Conservation (phyloP, 495 filamentous ascomycete genomes). For the Penicillium coprophilum region DNA sequence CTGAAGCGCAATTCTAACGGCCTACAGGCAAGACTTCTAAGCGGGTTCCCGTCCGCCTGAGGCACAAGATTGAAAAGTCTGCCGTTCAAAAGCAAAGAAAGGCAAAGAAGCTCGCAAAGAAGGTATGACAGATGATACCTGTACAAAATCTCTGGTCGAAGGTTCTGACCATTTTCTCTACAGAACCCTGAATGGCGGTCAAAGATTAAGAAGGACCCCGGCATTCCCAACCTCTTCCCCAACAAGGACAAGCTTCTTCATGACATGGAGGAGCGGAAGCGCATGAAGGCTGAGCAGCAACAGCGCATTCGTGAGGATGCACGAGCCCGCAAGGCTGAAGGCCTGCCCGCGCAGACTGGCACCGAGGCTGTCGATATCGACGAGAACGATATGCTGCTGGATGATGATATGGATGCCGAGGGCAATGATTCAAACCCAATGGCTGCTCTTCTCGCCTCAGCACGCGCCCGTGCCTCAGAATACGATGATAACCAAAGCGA, state of each 20-base stretch:
- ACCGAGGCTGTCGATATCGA: constrained; percentile 42
- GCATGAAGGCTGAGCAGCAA: constrained; percentile 76
- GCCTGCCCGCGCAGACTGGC: constrained; percentile 31
- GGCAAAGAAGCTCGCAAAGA: constrained; percentile 80
- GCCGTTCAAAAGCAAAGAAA: constrained; percentile 89
- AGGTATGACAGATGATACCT: constrained; percentile 41
- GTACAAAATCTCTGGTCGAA: background rate
- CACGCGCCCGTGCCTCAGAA: constrained; percentile 77
- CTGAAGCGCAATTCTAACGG: constrained; percentile 15
- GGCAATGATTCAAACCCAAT: constrained; percentile 77
- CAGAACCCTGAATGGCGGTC: constrained; percentile 93
- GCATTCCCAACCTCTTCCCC: constrained; percentile 95
- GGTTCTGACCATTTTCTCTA: constrained; percentile 15
- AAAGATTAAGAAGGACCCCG: constrained; percentile 92
- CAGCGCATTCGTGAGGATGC: constrained; percentile 66
- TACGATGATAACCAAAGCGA: constrained; percentile 66
- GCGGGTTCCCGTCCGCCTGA: constrained; percentile 79
- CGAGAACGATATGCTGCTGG: constrained; percentile 48
- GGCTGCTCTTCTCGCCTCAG: constrained; percentile 90
- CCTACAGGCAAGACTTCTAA: constrained; percentile 86
- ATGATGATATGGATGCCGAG: constrained; percentile 54
- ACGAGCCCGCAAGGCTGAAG: constrained; percentile 58
- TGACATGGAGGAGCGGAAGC: constrained; percentile 87
- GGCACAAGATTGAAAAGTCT: constrained; percentile 95
- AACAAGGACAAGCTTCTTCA: constrained; percentile 94